A percentile compares a stretch with the other conserved stretches of the same genome.
Conservation (phyloP, 2,329 filamentous ascomycete species). For the Cercospora nicotianae region DNA sequence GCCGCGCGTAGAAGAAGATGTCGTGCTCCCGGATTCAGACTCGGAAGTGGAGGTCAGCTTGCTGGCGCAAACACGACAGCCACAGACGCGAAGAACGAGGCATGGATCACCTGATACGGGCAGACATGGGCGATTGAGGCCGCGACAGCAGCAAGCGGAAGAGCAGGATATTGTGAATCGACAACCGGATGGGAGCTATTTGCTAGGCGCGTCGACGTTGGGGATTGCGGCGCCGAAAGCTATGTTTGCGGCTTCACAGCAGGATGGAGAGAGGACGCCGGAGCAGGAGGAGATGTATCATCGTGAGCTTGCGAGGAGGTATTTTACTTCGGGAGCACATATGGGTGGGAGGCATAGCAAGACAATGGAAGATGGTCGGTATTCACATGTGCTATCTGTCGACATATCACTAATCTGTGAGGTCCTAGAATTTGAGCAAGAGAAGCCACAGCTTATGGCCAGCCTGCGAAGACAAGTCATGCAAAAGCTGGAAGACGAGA, state of each 20-base stretch:
- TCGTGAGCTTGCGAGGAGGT: slow-evolving; percentile 28
- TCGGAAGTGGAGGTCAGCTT: slow-evolving; percentile 26
- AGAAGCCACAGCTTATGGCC: slow-evolving; percentile 27
- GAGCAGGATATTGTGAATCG: slow-evolving; percentile 34
- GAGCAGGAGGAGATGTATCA: slow-evolving; percentile 29
- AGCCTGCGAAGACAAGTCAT: slow-evolving; percentile 30
- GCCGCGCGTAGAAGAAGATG: slow-evolving; percentile 31
- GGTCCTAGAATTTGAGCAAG: slow-evolving; percentile 30
- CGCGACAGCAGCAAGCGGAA: slow-evolving; percentile 23
- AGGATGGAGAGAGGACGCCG: slow-evolving; percentile 13
- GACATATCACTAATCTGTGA: background rate
- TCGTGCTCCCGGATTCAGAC: slow-evolving; percentile 32
- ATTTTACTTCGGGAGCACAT: slow-evolving; percentile 33
- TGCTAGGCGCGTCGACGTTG: slow-evolving; percentile 25
- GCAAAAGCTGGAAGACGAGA: slow-evolving; percentile 31
- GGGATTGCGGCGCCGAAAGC: slow-evolving; percentile 8
- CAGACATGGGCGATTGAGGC: slow-evolving; percentile 15
- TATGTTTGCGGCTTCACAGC: slow-evolving; percentile 16
- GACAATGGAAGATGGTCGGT: slow-evolving; percentile 32
- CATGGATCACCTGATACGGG: slow-evolving; percentile 25
- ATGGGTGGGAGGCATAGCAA: slow-evolving; percentile 26
- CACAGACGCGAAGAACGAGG: slow-evolving; percentile 19
- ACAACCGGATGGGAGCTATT: slow-evolving; percentile 31
- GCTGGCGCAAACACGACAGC: slow-evolving; percentile 1
- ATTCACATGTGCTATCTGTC: no score